Conservation (phyloP, 2,329 filamentous ascomycete genomes). For the Talaromyces sp. region DNA sequence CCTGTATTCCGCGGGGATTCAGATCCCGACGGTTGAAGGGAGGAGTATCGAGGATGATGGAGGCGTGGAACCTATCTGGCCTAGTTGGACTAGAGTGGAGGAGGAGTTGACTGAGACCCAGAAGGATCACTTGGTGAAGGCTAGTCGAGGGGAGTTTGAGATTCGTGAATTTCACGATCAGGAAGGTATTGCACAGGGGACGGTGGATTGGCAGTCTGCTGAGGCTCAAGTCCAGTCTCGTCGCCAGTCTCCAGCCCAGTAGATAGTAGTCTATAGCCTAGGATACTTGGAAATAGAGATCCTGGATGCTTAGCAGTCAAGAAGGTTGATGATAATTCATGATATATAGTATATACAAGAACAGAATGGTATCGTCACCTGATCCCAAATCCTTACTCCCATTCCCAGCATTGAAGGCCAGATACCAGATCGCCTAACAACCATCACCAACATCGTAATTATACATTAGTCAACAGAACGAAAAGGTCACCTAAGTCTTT, state of each 20-base stretch:
- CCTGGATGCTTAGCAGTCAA: neutral
- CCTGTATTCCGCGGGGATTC: neutral
- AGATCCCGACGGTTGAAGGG: neutral
- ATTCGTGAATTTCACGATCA: neutral
- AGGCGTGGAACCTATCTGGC: neutral
- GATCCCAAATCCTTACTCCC: neutral
- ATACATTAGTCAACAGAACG: neutral
- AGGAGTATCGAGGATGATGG: neutral
- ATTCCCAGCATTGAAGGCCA: neutral
- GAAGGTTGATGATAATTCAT: neutral
- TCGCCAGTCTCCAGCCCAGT: neutral
- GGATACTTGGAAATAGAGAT: neutral
- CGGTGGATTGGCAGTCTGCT: conserved; percentile 3
- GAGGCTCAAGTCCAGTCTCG: neutral
- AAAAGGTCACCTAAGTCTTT: conserved; percentile 23
- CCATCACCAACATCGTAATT: neutral
- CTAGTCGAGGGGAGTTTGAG: neutral
- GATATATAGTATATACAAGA: conserved; percentile 9
- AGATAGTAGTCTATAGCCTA: neutral
- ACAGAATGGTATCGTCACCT: conserved; percentile 1
- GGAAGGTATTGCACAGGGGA: neutral
- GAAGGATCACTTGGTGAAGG: neutral
- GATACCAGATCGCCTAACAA: conserved; percentile 1
- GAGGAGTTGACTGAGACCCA: neutral
- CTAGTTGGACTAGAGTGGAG: neutral